Evolutionary conservation across 75 land plant genomes (phyloP), one percentile per base, ranked within the genome.

Genomic region (Larix kaempferi): DNA sequence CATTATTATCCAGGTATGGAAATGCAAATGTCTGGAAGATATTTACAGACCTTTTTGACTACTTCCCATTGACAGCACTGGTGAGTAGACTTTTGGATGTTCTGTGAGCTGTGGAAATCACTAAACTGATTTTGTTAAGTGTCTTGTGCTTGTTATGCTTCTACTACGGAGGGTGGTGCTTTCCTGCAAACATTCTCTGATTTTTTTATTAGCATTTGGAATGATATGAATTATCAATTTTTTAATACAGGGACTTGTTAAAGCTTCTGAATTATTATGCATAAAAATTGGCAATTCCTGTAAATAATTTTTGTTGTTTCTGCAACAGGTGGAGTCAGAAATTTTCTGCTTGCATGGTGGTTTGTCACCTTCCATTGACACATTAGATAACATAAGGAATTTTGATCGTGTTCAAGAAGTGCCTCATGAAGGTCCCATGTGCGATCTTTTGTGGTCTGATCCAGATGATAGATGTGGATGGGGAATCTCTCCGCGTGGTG

Each of bases 301-400:
- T 41, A 69, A 67, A 17, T 39, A 14, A 10, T 21, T 16, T 69
- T 67, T 2, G n/a, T 69, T 49, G 11, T 41, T n/a, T n/a, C 17
- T 35, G 73, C 15, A 21, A 54, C 74, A 90, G 98, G 98, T 95
- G 56, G 98, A 95, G 77, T 95, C 96, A 27, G 96, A 95, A 84
- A 94, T 94, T 57, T 94, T 94, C 73, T 94, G 98, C 79, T 86
- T 94, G 23, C 98, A 94, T 84, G 98, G 98, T 76, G 96, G 98
- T 16, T 81, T 95, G 78, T 95, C 98, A 26, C 98, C 98, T 22
- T 93, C 96, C 49, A 95, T 95, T 72, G 98, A 95, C 78, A 93
- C 98, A 13, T 89, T 95, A 55, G 98, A 95, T 77, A 88, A 94
- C 82, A 91, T 95, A 26, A 80, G 98, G n/a, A 91, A 91, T 54